Conservation (phyloP, 352 stramenopile species). For the Aphanomyces euteiches region DNA sequence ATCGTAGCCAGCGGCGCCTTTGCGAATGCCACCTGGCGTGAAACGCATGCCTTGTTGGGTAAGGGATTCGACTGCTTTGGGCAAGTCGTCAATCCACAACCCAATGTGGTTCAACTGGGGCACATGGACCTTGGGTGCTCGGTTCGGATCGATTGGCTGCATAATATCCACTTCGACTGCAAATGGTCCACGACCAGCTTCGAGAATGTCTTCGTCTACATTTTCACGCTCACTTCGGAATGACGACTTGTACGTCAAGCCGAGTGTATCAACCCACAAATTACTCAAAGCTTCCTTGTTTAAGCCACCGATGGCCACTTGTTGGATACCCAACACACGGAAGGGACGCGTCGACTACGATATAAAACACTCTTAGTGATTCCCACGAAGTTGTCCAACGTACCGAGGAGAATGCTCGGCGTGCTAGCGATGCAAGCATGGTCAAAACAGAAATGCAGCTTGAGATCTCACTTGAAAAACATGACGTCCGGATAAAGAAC, state of each 20-base stretch:
- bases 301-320: conserved; percentile 93
- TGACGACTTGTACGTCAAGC: conserved; percentile 58
- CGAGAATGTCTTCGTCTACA: conserved; percentile 97
- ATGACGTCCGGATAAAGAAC: conserved; percentile 3
- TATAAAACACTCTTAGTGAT: background rate
- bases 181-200: conserved; percentile 87
- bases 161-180: conserved; percentile 98
- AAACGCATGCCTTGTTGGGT: conserved; percentile 91
- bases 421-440: conserved; percentile 15
- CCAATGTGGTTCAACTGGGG: conserved; percentile 98
- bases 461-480: background rate
- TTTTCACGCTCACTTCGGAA: conserved; percentile 92
- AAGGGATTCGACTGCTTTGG: conserved; percentile 89
- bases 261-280: conserved; percentile 83
- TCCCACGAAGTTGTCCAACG: background rate
- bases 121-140: conserved; percentile 92
- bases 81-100: conserved; percentile 96
- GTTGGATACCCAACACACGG: conserved; percentile 95
- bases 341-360: conserved; percentile 51
- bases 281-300: conserved; percentile 85
- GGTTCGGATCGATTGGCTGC: conserved; percentile 93
- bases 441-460: background rate
- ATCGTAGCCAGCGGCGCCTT: conserved; percentile 94
- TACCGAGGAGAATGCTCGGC: conserved; percentile 25
- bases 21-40: conserved; percentile 95